Evolutionary conservation across 768 basidiomycete genomes (phyloP).

Genomic region (Terana coerulea): DNA sequence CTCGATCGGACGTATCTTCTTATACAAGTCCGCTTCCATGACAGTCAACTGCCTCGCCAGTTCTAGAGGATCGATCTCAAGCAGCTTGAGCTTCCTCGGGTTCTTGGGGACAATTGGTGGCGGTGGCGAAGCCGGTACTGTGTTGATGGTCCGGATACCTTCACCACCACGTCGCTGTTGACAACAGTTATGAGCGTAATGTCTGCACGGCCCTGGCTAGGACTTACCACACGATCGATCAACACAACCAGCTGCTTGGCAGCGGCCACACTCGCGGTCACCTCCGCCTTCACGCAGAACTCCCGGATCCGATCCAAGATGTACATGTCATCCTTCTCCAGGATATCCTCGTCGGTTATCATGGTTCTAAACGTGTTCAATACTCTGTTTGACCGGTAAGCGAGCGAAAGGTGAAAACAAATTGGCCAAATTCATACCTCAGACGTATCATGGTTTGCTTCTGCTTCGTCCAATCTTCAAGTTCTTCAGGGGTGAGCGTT

Average conservation of each 20-base stretch:
- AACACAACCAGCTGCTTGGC: constrained; percentile 71
- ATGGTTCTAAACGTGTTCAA: constrained; percentile 89
- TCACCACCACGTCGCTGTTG: constrained; percentile 53
- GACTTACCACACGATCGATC: constrained; percentile 77
- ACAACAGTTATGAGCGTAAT: constrained; percentile 16
- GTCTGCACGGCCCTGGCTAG: constrained; percentile 2
- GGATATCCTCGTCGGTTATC: constrained; percentile 76
- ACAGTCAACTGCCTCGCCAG: constrained; percentile 91
- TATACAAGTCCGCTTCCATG: constrained; percentile 82
- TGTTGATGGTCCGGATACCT: constrained; percentile 53
- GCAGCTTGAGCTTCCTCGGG: constrained; percentile 68
- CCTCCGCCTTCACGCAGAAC: constrained; percentile 67
- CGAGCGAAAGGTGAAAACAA: neutral
- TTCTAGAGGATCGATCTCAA: constrained; percentile 85
- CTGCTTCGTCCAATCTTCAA: constrained; percentile 72
- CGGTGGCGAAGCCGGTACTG: constrained; percentile 60
- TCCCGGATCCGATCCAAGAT: constrained; percentile 80
- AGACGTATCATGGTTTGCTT: constrained; percentile 86
- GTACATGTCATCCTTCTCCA: constrained; percentile 83
- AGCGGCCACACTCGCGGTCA: constrained; percentile 52
- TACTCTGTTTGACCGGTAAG: constrained; percentile 34
- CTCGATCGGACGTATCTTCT: constrained; percentile 84
- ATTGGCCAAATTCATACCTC: constrained; percentile 48
- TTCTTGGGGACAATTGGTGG: constrained; percentile 70
- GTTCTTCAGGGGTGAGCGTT: constrained; percentile 54